Evolutionary conservation across 139 green algal genomes (phyloP).

Genomic region (Coelastrella sp.): DNA sequence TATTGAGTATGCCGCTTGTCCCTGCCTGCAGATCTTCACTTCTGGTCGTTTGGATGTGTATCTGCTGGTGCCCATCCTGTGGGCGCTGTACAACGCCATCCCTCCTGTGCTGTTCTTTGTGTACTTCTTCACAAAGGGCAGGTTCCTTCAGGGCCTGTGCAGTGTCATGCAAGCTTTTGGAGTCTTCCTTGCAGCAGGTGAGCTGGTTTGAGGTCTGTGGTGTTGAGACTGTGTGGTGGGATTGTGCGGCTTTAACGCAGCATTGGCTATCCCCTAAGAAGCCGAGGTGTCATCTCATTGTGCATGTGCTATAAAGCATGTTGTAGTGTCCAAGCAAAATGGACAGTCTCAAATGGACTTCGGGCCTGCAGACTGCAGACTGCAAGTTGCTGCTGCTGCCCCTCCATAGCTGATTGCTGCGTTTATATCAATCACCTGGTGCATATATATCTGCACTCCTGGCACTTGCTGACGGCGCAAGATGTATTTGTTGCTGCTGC

Average conservation of each 20-base stretch:
- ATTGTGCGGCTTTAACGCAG: too few species aligned
- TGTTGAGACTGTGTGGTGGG: not conserved
- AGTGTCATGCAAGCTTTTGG: constrained; percentile 23
- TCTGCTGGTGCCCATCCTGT: constrained; percentile 46
- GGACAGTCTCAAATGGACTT: too few species aligned
- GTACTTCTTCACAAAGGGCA: constrained; percentile 53
- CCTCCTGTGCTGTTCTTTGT: constrained; percentile 48
- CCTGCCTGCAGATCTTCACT: constrained; percentile 35
- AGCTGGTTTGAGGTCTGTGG: not conserved
- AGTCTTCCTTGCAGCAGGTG: constrained; percentile 33
- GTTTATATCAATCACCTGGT: too few species aligned
- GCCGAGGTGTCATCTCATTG: too few species aligned
- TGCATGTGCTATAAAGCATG: too few species aligned
- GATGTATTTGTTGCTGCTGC: not conserved
- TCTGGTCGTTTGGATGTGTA: constrained; percentile 43
- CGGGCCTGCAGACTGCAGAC: too few species aligned
- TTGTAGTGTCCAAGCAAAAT: too few species aligned
- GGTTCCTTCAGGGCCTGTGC: constrained; percentile 25
- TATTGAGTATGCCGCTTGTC: not conserved
- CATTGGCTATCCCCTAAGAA: too few species aligned
- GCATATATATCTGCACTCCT: not conserved
- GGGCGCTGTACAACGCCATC: constrained; percentile 50
- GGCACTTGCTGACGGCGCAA: not conserved
- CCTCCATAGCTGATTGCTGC: too few species aligned
- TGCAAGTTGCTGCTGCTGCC: too few species aligned